A percentile compares a stretch with the other conserved stretches of the same genome.
These are phyloP conservation scores for Alternaria novae-zelandiae DNA, from an alignment of 2,329 filamentous ascomycete species.

Conservation along the genomic window DNA sequence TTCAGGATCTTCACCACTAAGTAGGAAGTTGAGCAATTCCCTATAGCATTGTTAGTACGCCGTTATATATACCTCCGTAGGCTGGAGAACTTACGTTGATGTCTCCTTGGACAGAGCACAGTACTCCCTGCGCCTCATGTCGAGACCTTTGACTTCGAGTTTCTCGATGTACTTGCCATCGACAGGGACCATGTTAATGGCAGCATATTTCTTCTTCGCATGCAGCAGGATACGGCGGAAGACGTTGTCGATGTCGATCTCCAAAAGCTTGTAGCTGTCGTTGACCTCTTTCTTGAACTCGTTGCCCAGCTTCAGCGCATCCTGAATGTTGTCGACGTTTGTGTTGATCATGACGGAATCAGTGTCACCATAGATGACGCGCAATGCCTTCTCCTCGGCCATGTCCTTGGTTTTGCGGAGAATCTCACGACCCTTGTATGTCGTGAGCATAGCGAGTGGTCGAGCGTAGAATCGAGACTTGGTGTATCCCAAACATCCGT, in stretches of 20 bases:
- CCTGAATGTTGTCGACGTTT: slow-evolving; percentile 90
- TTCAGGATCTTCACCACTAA: slow-evolving; percentile 92
- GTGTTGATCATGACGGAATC: slow-evolving; percentile 99
- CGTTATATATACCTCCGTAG: background rate
- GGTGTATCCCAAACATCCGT: slow-evolving; percentile 95
- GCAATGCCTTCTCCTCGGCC: slow-evolving; percentile 86
- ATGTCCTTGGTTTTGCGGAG: slow-evolving; percentile 93
- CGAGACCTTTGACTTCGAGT: slow-evolving; percentile 96
- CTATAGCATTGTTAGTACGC: slow-evolving; percentile 43
- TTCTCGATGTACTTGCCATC: slow-evolving; percentile 92
- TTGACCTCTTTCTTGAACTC: slow-evolving; percentile 97
- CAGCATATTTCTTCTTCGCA: slow-evolving; percentile 99
- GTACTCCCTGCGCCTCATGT: slow-evolving; percentile 98
- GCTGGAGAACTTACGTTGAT: slow-evolving; percentile 62
- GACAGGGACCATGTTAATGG: slow-evolving; percentile 88
- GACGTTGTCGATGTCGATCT: slow-evolving; percentile 98
- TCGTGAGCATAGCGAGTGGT: slow-evolving; percentile 92
- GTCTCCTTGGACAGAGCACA: slow-evolving; percentile 95
- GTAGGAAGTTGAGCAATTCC: slow-evolving; percentile 87
- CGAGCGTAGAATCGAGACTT: slow-evolving; percentile 97
- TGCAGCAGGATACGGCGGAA: slow-evolving; percentile 93
- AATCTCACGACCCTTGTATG: slow-evolving; percentile 97
- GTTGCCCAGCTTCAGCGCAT: slow-evolving; percentile 87
- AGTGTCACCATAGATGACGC: slow-evolving; percentile 98
- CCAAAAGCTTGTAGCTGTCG: slow-evolving; percentile 86